phyloP scores from a whole-genome alignment of 805 yeast genomes.

The Hanseniaspora clermontiae region DNA sequence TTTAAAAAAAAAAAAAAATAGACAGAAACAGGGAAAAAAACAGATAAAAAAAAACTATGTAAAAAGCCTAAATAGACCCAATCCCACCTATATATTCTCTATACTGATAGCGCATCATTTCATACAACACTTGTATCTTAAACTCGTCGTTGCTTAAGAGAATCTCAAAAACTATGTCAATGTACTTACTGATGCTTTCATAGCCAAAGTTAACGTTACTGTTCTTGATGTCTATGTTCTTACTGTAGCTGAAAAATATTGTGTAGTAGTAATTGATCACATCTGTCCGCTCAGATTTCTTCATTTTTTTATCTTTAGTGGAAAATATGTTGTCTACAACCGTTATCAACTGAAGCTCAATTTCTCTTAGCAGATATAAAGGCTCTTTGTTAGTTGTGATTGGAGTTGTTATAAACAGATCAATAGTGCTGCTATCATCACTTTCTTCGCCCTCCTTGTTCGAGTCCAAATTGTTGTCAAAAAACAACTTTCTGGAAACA shows the following conservation, averaged over 20 bases:
- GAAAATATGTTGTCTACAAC: constrained; percentile 1
- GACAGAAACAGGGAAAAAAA: neutral
- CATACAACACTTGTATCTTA: neutral
- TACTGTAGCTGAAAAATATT: constrained; percentile 11
- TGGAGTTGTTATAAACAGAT: constrained; percentile 18
- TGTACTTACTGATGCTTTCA: constrained; percentile 2
- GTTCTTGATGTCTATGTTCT: constrained; percentile 9
- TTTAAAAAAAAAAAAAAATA: neutral
- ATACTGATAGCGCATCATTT: constrained; percentile 4
- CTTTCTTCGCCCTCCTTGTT: neutral
- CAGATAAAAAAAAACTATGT: neutral
- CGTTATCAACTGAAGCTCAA: constrained; percentile 15
- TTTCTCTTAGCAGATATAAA: constrained; percentile 16
- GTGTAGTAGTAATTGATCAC: constrained; percentile 12
- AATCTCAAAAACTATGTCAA: constrained; percentile 6
- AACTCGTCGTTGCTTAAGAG: neutral
- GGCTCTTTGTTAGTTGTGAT: constrained; percentile 16
- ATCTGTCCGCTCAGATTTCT: neutral
- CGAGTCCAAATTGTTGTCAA: neutral
- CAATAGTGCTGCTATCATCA: constrained; percentile 12
- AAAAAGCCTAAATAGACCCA: too few relatives aligned
- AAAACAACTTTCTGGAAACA: neutral
- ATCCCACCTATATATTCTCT: neutral
- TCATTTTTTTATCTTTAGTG: neutral
- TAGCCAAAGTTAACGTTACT: neutral